Conservation (phyloP, 441 rosid species). For the Erodium chrysanthum region DNA sequence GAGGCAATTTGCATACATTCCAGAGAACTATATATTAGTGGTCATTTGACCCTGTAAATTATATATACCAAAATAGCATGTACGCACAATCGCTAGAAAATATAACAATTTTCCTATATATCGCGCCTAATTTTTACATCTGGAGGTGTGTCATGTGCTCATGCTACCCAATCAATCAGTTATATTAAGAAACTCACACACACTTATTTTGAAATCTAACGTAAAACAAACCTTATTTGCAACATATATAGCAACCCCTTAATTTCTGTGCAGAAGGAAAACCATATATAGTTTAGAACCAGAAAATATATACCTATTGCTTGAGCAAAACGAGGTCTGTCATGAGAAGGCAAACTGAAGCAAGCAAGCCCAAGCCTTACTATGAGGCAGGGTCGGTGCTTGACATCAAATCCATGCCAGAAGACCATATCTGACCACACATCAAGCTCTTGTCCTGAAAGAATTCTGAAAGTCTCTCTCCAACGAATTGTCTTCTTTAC, state of each 20-base stretch:
- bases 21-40: background rate
- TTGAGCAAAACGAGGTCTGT: constrained; percentile 76
- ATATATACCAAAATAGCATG: background rate
- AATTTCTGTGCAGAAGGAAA: background rate
- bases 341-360: constrained; percentile 47
- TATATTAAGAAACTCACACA: background rate
- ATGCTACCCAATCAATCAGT: background rate
- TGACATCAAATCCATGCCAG: constrained; percentile 88
- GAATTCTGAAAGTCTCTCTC: constrained; percentile 76
- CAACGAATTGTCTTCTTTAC: constrained; percentile 77
- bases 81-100: background rate
- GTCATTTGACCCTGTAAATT: background rate
- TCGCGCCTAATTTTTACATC: background rate
- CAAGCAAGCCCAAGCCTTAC: constrained; percentile 82
- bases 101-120: background rate
- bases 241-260: constrained; percentile 8
- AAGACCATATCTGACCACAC: constrained; percentile 71
- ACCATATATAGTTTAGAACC: constrained; percentile 4
- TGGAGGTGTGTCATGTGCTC: background rate
- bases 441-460: constrained; percentile 71
- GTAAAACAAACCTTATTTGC: background rate
- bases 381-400: constrained; percentile 70
- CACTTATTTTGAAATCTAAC: background rate
- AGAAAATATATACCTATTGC: constrained; percentile 62
- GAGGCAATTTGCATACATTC: background rate